Percentiles rank a stretch among this genome's conserved stretches.
Conservation (phyloP, 306 rosid genomes). For the Inga leiocalycina region DNA sequence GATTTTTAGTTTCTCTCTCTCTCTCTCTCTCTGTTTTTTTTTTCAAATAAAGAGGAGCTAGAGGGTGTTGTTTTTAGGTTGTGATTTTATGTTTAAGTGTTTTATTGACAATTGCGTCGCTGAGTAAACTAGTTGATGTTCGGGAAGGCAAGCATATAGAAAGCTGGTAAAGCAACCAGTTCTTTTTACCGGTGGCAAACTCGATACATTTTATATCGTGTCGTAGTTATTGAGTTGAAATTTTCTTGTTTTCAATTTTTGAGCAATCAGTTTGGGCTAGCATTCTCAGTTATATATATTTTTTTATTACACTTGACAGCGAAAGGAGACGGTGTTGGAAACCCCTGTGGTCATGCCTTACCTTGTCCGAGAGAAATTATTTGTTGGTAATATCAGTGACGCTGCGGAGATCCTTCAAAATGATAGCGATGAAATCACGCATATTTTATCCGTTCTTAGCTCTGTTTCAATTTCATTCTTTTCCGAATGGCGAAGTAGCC, state of each 20-base stretch:
- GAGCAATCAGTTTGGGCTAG: not conserved
- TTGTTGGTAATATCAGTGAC: conserved; percentile 77
- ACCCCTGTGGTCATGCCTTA: conserved; percentile 63
- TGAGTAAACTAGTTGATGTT: not conserved
- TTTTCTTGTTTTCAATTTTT: not conserved
- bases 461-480: conserved; percentile 80
- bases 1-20: not conserved
- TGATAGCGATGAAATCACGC: conserved; percentile 56
- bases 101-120: not conserved
- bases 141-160: not conserved
- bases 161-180: not conserved
- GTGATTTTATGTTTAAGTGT: not conserved
- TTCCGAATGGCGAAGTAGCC: conserved; percentile 66
- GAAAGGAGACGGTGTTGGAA: not conserved
- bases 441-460: conserved; percentile 80
- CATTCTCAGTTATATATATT: not conserved
- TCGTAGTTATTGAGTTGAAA: not conserved
- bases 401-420: conserved; percentile 75
- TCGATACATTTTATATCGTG: not conserved
- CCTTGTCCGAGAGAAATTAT: conserved; percentile 76
- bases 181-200: not conserved
- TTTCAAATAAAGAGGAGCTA: not conserved
- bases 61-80: not conserved
- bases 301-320: conserved; percentile 8
- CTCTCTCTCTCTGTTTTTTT: too few relatives aligned